Evolutionary conservation across 2,329 filamentous ascomycete species (phyloP), one percentile per base, ranked within the genome.

Genomic region (Colletotrichum brevisporum): DNA sequence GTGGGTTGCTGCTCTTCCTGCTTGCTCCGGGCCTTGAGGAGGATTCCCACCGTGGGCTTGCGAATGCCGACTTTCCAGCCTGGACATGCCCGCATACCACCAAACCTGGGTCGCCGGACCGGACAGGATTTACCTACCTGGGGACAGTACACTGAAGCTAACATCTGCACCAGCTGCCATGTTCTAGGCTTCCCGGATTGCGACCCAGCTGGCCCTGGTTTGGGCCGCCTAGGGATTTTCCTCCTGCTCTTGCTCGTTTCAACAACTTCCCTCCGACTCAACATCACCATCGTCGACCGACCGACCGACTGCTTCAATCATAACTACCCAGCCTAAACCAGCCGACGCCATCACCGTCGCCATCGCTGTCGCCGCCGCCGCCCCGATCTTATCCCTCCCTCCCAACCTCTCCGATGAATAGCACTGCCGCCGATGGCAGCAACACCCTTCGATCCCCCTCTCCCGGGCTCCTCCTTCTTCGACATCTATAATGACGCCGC

Each of bases 401-500:
- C 66, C 74, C 58, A 75, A 76, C 76, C 45, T 67, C 26, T 48
- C 63, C 77, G 71, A 81, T 79, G 78, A 74, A 73, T 57, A 67
- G 72, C 64, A 63, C 73, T 75, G 74, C 73, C 75, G 76, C 77
- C 84, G 84, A 89, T 89, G 86, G 87, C 85, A 77, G 81, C 83
- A 74, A 79, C 82, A 80, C 80, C 83, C 57, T 84, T 85, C 78
- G 83, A 86, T 63, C 76, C 81, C 70, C 77, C 81, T 70, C 78
- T 82, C 43, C 76, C 81, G 73, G 79, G 79, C 73, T 78, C 78
- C 71, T 82, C 83, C 67, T 83, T 85, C 70, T 89, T 89, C 80
- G 83, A 88, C 73, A 87, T 89, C 59, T 87, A 87, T 75, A 84
- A 80, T 74, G 86, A 89, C 78, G 81, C 80, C 72, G 74, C 76